Conservation (phyloP, 768 basidiomycete species). For the Flagelloscypha sp. region DNA sequence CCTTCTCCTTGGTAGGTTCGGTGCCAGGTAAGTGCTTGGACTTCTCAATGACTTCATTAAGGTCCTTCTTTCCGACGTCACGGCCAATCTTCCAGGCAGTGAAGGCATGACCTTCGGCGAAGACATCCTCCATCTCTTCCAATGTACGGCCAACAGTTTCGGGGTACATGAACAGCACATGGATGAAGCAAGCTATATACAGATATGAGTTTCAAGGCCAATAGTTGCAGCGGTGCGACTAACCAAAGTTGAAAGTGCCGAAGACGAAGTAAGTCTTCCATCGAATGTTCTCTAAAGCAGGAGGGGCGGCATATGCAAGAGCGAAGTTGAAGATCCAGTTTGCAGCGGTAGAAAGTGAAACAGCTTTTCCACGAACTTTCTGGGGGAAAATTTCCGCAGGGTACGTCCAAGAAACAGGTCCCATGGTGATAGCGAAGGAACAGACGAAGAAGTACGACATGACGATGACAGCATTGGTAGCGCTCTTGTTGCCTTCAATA, state of each 20-base stretch:
- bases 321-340: slow-evolving; percentile 71
- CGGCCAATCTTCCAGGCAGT: slow-evolving; percentile 62
- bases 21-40: too few species aligned
- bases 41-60: slow-evolving; percentile 37
- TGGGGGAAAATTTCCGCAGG: slow-evolving; percentile 59
- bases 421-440: slow-evolving; percentile 67
- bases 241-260: slow-evolving; percentile 39
- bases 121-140: slow-evolving; percentile 76
- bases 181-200: slow-evolving; percentile 57
- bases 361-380: slow-evolving; percentile 57
- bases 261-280: slow-evolving; percentile 61
- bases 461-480: slow-evolving; percentile 66
- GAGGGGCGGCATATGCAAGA: slow-evolving; percentile 69
- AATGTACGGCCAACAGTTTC: slow-evolving; percentile 67
- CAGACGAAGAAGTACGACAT: slow-evolving; percentile 74
- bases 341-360: slow-evolving; percentile 40
- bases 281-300: slow-evolving; percentile 55
- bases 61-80: slow-evolving; percentile 53
- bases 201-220: too few species aligned
- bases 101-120: slow-evolving; percentile 59
- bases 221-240: slow-evolving; percentile 7
- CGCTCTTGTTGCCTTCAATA: slow-evolving; percentile 42
- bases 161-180: slow-evolving; percentile 74
- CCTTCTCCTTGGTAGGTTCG: slow-evolving; percentile 4
- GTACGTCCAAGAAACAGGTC: slow-evolving; percentile 71